Base-by-base conservation (phyloP, 371 early-diverging fungal genomes). In the Lichtheimia ramosa region DNA sequence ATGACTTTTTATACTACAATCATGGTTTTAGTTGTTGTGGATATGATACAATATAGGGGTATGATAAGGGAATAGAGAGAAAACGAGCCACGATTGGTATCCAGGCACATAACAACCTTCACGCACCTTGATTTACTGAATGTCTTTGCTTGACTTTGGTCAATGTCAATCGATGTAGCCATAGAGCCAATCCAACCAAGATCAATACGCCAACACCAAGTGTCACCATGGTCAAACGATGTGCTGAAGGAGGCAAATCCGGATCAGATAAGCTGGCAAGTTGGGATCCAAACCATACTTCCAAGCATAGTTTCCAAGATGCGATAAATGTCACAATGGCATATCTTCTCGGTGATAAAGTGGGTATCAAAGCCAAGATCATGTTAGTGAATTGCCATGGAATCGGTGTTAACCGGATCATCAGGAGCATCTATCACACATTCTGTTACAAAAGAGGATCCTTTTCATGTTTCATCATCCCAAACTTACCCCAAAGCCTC, bases 211-310 rank as follows among this genome's bases (percentile, higher is more conserved):
- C 61, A 28, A 57, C 65, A 2, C 49, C 59, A 65, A 79, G 70
- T 7, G 71, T 73, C 51, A 66, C 54, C 58, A 73, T 54, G 2
- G 75, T 66, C 21, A 75, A 59, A 0, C 70, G 70, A 50, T 72
- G 74, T 7, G 79, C 70, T 0, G 79, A 71, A 2, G 73, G 66
- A 16, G 75, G 75, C 51, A 79, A 51, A 55, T 54, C 43, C 12
- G 71, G 68, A 51, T 74, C 65, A 10, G 71, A 62, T 6, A 78
- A 55, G 46, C 60, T 65, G 2, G 75, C 73, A 40, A 78, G 52
- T 48, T 74, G 74, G 10, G 73, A 73, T 21, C 78, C 78, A n/a
- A 69, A 56, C 74, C 73, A 78, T 4, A 78, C 73, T 55, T 74
- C 75, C 16, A 70, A 48, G 48, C 62, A 62, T 23, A 70, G 49